Percentiles rank a stretch among this genome's conserved stretches.
phyloP scores from a whole-genome alignment of 352 stramenopile genomes.

The Phytophthora pini region DNA sequence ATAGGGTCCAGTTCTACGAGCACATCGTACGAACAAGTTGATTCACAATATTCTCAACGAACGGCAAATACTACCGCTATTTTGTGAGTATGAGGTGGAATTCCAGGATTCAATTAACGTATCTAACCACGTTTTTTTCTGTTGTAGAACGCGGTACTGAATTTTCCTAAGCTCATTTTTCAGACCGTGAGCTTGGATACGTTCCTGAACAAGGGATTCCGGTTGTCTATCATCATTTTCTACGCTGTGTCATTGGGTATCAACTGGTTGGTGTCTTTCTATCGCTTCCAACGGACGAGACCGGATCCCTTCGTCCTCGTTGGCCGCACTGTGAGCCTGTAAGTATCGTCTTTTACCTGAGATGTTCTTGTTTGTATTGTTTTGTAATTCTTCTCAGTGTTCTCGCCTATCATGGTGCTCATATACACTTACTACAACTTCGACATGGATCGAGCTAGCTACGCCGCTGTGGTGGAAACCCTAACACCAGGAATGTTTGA shows the following conservation, averaged over 20 bases:
- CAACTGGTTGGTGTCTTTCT: background rate
- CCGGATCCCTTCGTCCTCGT: background rate
- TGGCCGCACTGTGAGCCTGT: background rate
- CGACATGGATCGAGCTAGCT: background rate
- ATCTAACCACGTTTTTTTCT: background rate
- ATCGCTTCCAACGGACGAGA: background rate
- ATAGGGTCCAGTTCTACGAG: background rate
- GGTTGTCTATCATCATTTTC: conserved; percentile 1
- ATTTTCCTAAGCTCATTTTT: background rate
- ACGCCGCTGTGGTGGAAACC: background rate
- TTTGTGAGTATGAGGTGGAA: background rate
- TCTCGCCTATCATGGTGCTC: background rate
- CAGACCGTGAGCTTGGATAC: background rate
- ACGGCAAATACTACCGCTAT: conserved; percentile 23
- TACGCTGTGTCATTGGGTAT: background rate
- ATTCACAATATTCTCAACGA: conserved; percentile 17
- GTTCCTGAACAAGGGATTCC: background rate
- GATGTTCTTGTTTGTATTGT: background rate
- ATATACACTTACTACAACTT: background rate
- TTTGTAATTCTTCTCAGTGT: background rate
- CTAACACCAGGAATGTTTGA: background rate
- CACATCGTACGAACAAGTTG: conserved; percentile 6
- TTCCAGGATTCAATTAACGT: background rate
- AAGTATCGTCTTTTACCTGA: background rate
- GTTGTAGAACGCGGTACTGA: background rate